These are phyloP conservation scores for Penicillium polonicum DNA, from an alignment of 2,329 filamentous ascomycete genomes.

Conservation along the genomic window DNA sequence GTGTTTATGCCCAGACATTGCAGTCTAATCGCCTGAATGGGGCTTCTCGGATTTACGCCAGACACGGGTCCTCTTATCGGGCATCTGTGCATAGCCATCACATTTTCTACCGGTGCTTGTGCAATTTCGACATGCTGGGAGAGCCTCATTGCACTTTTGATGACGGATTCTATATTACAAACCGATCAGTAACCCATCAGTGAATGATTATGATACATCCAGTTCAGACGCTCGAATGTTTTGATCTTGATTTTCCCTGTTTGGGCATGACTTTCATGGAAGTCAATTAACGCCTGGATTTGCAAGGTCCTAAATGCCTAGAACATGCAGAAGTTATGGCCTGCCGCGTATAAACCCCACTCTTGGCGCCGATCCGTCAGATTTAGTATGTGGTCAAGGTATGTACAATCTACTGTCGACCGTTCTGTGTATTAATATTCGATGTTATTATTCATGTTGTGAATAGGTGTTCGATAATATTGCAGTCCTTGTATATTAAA, in stretches of 20 bases:
- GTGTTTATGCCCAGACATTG: background rate
- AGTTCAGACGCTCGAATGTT: background rate
- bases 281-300: background rate
- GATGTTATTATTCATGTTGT: background rate
- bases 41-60: background rate
- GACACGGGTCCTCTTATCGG: background rate
- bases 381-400: background rate
- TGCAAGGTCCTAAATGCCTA: background rate
- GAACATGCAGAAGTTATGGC: background rate
- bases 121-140: constrained; percentile 1
- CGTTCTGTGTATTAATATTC: background rate
- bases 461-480: background rate
- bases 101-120: background rate
- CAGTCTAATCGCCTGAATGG: background rate
- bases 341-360: constrained; percentile 4
- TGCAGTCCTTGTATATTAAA: background rate
- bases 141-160: constrained; percentile 5
- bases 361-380: constrained; percentile 1
- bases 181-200: background rate
- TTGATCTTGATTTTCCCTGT: background rate
- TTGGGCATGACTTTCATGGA: background rate
- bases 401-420: background rate
- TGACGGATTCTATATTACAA: background rate
- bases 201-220: background rate
- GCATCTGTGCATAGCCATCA: background rate